A percentile compares a stretch with the other conserved stretches of the same genome.
Conservation (phyloP, 305 asterid species). For the Rubia peregrina region DNA sequence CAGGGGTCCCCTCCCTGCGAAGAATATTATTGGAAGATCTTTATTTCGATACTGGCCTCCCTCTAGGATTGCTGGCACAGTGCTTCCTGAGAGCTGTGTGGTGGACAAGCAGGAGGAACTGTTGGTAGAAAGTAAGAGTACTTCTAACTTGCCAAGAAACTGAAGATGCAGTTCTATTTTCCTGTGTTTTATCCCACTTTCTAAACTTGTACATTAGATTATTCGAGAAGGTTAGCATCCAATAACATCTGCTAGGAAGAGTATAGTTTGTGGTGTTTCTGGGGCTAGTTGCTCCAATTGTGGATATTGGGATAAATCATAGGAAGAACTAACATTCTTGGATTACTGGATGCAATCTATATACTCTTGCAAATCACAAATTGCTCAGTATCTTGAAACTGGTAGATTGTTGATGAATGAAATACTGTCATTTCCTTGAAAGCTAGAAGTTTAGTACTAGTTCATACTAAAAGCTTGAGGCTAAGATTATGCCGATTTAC, state of each 20-base stretch:
- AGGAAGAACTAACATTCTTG: neutral
- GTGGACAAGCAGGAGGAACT: slow-evolving; percentile 39
- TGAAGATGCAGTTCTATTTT: slow-evolving; percentile 18
- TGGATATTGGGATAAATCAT: neutral
- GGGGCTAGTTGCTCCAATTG: neutral
- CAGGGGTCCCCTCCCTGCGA: slow-evolving; percentile 93
- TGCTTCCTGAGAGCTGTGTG: slow-evolving; percentile 55
- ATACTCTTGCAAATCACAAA: neutral
- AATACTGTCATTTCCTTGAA: neutral
- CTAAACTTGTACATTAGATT: neutral
- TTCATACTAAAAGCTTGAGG: neutral
- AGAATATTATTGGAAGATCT: slow-evolving; percentile 85
- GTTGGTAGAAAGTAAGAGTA: slow-evolving; percentile 31
- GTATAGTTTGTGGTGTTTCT: neutral
- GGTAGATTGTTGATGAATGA: neutral
- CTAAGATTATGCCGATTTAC: neutral
- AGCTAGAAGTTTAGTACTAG: neutral
- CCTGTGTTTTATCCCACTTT: neutral
- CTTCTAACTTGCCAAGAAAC: slow-evolving; percentile 13
- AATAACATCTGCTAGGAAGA: neutral
- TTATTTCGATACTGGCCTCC: slow-evolving; percentile 95
- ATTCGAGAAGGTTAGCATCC: neutral
- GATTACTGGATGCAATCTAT: neutral
- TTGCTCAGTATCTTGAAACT: neutral
- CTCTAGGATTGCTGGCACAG: slow-evolving; percentile 61